Evolutionary conservation across 1,284 basidiomycete genomes (phyloP), one percentile per base, ranked within the genome.

Genomic region (Boletus smithii): DNA sequence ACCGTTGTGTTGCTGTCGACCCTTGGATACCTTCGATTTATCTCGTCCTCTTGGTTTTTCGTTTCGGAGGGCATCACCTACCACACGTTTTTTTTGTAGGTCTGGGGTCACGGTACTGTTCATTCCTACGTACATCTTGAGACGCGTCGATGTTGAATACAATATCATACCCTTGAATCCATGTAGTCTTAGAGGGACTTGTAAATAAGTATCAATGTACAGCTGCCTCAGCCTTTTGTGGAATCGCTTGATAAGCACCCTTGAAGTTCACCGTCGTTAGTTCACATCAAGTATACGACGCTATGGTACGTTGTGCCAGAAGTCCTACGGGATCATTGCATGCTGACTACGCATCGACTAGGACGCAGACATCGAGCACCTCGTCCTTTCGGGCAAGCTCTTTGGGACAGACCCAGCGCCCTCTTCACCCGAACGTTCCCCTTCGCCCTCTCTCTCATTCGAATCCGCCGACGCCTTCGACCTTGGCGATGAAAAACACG

Each of bases 361-460:
- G 72, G 62, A 77, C 55, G 75, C 72, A 43, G 76, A 83, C 61
- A 74, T 90, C 43, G 88, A 91, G 67, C 79, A 84, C 45, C 75
- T 88, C 20, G 80, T 90, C 18, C 80, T 90, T 42, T 89, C 88
- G 8, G 88, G 88, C 35, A 79, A 81, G 55, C 74, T 91, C 38
- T 90, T 91, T 68, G 77, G 76, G 44, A 73, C 74, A 2, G 51
- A 57, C 11, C 64, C 67, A 2, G 67, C 70, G 30, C 67, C 72
- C 3, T 63, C 66, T 18, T 79, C 79, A 0, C 73, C 77, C 17
- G 66, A 62, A 23, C 73, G 76, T 16, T 73, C 82, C 13, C 69
- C 69, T 20, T 84, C 85, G 3, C 79, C 82, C 3, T 69, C 52
- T 64, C 75, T 48, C 53, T 68, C 62, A 0, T 59, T 66, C 30